Evolutionary conservation across 768 basidiomycete genomes (phyloP), one percentile per base, ranked within the genome.

Genomic region (Collybia nuda): DNA sequence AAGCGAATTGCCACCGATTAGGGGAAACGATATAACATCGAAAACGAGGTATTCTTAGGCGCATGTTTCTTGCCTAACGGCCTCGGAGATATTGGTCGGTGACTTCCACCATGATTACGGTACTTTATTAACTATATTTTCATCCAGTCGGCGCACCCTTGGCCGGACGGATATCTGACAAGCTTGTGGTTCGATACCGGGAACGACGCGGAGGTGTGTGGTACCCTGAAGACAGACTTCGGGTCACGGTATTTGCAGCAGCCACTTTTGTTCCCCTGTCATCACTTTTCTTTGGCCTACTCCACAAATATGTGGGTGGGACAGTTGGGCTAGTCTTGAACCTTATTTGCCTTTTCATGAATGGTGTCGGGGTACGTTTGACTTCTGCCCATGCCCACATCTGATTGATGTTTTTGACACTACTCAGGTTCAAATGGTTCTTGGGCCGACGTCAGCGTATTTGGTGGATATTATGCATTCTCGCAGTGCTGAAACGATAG

Each of bases 211-310:
- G 64, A 0, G 78, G 77, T 1, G 55, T 63, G 3, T 80, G 77
- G 79, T 66, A 71, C 3, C 79, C 81, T 0, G 80, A 82, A 57
- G 81, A 80, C 51, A 70, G 80, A 4, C 69, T 81, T 32, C 69
- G 75, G 11, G 78, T 64, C 1, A 63, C 69, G 3, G 59, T 72
- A 44, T 48, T 70, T 6, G 75, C 75, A 12, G 71, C 63, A 6
- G 60, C 65, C 9, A 45, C 72, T 4, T 59, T 79, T 17, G 67
- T 73, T 3, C 81, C 80, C 0, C 21, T 79, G 14, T 79, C 80
- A 5, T 58, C 78, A 15, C 61, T 71, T 12, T 41, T 67, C 0
- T 67, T 65, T 0, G 77, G 79, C 1, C 54, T 79, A 3, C 56
- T 69, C 39, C 75, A 66, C 24, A 44, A 64, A 29, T 79, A 67